Evolutionary conservation across 176 grass and related monocot genomes (phyloP), one percentile per base, ranked within the genome.

Genomic region (Luzula sylvatica): DNA sequence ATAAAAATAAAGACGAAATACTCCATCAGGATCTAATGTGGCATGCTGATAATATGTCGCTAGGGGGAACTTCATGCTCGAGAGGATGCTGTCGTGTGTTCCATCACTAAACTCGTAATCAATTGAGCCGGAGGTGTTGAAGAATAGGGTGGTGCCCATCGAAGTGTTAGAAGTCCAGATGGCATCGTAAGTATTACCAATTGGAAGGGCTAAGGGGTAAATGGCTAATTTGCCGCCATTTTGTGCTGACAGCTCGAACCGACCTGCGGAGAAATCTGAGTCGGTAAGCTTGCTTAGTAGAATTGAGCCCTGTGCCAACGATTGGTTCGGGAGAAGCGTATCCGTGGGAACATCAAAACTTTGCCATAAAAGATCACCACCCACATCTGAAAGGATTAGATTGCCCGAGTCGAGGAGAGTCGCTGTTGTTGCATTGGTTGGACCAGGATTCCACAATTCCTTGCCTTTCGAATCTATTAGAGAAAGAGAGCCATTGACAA

Each of bases 1-100:
- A 28, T 69, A 65, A 27, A 58, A 11, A 14, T 83, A 83, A 2
- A 67, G 38, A 14, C 73, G 61, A 11, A 76, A 68, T 19, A 77
- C 60, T 0, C 73, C 79, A 5, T 83, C 62, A 14, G 68, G 62
- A 30, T 83, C 79, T 12, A 83, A 42, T 19, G 67, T 83, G 3
- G 68, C 56, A 23, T 46, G 49, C 20, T 77, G 62, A 46, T 68
- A 68, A 14, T 41, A 68, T 0, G 14, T 52, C 16, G 7, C n/a
- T n/a, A 25, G 51, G 1, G 41, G 14, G 14, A 66, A 3, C 16
- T 15, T 26, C 16, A 8, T 3, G 3, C 55, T 26, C 3, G 72
- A 52, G 42, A 41, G 29, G 1, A 15, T 30, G n/a, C 3, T 0
- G 1, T 5, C 32, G 1, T 11, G 21, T 43, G 18, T 45, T 8